Base-by-base conservation (phyloP, 371 early-diverging fungal genomes). In the Paramicrosporidium saccamoebae region DNA sequence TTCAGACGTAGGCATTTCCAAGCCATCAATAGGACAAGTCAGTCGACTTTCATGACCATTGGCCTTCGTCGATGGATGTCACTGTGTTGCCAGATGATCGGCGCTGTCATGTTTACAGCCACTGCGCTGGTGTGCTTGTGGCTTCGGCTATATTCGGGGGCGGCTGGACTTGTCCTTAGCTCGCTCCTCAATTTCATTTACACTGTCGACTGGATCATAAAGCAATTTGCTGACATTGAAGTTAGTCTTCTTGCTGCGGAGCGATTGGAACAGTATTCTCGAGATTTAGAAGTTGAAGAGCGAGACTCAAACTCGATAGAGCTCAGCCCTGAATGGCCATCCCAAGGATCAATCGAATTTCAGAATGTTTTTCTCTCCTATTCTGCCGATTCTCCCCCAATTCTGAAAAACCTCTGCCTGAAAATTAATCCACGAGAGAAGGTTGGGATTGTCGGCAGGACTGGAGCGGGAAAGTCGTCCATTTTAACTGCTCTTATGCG, bases 391-490 rank as follows among this genome's bases (percentile, higher is more conserved):
- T 55, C 4, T 47, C 42, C 16, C 16, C 39, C 50, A 1, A 31
- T 32, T 4, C 27, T 59, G 5, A 34, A 41, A 14, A 27, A 37
- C 14, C 16, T 63, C 8, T 25, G 39, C 2, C 30, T 58, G 19
- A 8, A 21, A 1, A 30, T 54, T 0, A 9, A 6, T 15, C 28
- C 47, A 1, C 19, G 17, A 2, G 19, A 35, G 16, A 39, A 37
- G 13, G 32, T 52, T 11, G 55, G 55, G n/a, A 41, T 47, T 16
- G 46, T 54, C 7, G 52, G 51, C 0, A 28, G 51, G 10, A 47
- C 48, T 1, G 58, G 58, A 3, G 43, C 52, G 1, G 58, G 58
- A 5, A 58, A 58, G 27, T 35, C 39, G 3, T 37, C 49, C 5
- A 13, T 59, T 9, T 27, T 42, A 0, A 21, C 40, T 17, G 48